A percentile compares a stretch with the other conserved stretches of the same genome.
These are phyloP conservation scores for Knufia fluminis DNA, from an alignment of 2,329 filamentous ascomycete species.

Conservation along the genomic window DNA sequence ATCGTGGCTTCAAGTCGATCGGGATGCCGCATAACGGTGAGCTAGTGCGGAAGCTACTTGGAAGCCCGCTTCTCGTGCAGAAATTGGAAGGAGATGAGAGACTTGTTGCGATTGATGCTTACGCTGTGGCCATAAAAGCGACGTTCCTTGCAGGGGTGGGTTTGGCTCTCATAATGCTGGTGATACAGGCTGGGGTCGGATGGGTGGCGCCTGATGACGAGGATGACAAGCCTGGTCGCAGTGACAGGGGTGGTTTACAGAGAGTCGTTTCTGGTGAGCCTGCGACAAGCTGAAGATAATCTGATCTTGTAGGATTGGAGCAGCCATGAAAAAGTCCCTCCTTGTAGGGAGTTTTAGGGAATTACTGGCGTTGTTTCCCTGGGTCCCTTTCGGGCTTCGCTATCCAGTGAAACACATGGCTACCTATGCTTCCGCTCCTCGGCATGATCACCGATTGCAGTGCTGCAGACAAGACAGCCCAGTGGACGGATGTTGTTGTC, in stretches of 20 bases:
- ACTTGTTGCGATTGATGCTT: slow-evolving; percentile 44
- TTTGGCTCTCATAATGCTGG: slow-evolving; percentile 40
- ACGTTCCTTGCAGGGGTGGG: slow-evolving; percentile 45
- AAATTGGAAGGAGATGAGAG: slow-evolving; percentile 41
- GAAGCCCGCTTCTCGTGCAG: slow-evolving; percentile 49
- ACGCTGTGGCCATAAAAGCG: slow-evolving; percentile 44
- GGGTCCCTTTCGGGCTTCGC: no score
- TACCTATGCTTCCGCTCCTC: no score
- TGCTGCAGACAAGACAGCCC: no score
- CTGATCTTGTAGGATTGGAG: not conserved
- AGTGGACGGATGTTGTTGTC: no score
- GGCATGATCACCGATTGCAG: no score
- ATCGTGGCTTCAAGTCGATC: slow-evolving; percentile 46
- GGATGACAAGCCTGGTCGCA: slow-evolving; percentile 19
- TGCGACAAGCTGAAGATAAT: not conserved
- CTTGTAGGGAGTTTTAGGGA: no score
- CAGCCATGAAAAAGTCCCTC: no score
- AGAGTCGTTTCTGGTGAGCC: not conserved
- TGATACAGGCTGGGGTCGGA: slow-evolving; percentile 50
- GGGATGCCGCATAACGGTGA: slow-evolving; percentile 32
- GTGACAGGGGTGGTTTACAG: not conserved
- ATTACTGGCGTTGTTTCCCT: no score
- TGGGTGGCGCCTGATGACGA: slow-evolving; percentile 38
- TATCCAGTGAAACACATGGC: no score
- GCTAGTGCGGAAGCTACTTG: slow-evolving; percentile 47